A percentile compares a stretch with the other conserved stretches of the same genome.
phyloP scores from a whole-genome alignment of 768 basidiomycete genomes.

The Agaricus blazei region DNA sequence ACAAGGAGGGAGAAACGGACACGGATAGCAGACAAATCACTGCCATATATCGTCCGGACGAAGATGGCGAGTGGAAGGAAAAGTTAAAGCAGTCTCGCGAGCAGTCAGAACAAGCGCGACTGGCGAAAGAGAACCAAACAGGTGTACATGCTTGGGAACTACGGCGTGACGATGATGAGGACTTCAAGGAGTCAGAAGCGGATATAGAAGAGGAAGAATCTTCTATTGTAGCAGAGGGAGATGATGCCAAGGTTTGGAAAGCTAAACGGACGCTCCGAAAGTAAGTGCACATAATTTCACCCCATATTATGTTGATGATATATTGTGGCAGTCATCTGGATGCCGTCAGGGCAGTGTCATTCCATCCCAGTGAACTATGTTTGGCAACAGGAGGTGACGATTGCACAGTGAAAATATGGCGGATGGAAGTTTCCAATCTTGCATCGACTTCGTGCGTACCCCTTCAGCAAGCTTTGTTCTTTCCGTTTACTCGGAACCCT shows the following conservation, averaged over 20 bases:
- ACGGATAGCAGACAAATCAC: constrained; percentile 54
- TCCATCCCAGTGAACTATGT: constrained; percentile 81
- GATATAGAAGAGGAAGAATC: constrained; percentile 63
- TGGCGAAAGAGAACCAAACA: constrained; percentile 31
- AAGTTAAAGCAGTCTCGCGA: constrained; percentile 64
- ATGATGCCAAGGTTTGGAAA: constrained; percentile 77
- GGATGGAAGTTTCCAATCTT: constrained; percentile 72
- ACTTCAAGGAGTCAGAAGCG: constrained; percentile 67
- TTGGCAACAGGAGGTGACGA: constrained; percentile 95
- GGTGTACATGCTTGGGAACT: constrained; percentile 47
- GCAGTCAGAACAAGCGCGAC: constrained; percentile 47
- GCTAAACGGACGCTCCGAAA: constrained; percentile 83
- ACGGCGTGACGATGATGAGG: constrained; percentile 53
- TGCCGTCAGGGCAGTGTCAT: constrained; percentile 84
- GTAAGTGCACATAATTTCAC: constrained; percentile 42
- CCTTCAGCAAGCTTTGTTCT: constrained; percentile 8
- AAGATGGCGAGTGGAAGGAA: constrained; percentile 83
- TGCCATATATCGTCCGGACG: constrained; percentile 85
- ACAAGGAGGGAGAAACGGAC: constrained; percentile 44
- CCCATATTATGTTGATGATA: constrained; percentile 12
- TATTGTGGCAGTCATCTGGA: constrained; percentile 75
- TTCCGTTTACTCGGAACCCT: constrained; percentile 14
- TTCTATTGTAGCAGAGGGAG: constrained; percentile 60
- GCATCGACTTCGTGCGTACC: constrained; percentile 70
- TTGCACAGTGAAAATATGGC: constrained; percentile 94